Conservation (phyloP, 805 yeast genomes). For the Vanderwaltozyma tropicalis region DNA sequence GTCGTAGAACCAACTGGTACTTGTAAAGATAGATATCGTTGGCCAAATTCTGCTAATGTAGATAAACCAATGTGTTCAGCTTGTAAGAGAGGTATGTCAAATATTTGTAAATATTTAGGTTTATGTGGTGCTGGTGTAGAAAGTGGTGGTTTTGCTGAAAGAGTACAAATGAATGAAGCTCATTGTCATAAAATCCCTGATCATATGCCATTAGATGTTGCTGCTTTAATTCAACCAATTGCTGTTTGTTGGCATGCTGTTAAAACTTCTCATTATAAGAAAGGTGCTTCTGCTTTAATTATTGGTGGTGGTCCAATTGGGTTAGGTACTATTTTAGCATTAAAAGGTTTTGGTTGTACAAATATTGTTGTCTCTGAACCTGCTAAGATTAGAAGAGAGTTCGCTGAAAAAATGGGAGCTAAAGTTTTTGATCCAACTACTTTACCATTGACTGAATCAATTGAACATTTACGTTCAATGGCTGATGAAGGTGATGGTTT, state of each 20-base stretch:
- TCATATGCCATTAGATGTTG: slow-evolving; percentile 40
- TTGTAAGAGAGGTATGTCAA: slow-evolving; percentile 41
- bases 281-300: slow-evolving; percentile 39
- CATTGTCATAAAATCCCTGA: slow-evolving; percentile 34
- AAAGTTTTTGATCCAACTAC: slow-evolving; percentile 39
- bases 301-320: slow-evolving; percentile 60
- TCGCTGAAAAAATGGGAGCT: slow-evolving; percentile 42
- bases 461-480: slow-evolving; percentile 30
- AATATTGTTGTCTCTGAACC: slow-evolving; percentile 47
- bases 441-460: slow-evolving; percentile 28
- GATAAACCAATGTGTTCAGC: slow-evolving; percentile 34
- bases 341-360: slow-evolving; percentile 41
- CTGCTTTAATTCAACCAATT: slow-evolving; percentile 48
- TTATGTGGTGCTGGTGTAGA: slow-evolving; percentile 47
- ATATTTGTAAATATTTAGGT: slow-evolving; percentile 41
- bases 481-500: slow-evolving; percentile 39
- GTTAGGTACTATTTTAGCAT: slow-evolving; percentile 46
- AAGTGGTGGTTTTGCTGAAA: slow-evolving; percentile 48
- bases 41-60: slow-evolving; percentile 26
- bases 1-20: slow-evolving; percentile 54
- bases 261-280: slow-evolving; percentile 34
- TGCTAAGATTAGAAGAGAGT: slow-evolving; percentile 39
- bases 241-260: slow-evolving; percentile 53
- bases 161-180: slow-evolving; percentile 32
- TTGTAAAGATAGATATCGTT: slow-evolving; percentile 39